phyloP scores from a whole-genome alignment of 2,329 filamentous ascomycete species.

The Curvularia hawaiiensis region DNA sequence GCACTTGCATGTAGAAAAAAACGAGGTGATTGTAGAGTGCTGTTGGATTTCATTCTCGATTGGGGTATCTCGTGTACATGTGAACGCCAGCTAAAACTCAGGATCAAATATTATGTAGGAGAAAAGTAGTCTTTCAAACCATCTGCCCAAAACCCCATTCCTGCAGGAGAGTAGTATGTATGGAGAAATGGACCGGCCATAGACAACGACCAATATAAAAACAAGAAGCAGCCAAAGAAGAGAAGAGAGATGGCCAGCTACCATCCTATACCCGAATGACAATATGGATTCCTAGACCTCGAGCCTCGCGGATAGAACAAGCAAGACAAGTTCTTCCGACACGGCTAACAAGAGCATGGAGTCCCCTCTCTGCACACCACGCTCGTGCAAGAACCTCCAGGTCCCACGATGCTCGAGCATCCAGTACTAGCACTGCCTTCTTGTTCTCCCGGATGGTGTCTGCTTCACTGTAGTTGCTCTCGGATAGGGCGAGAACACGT shows the following conservation, averaged over 20 bases:
- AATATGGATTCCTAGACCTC: conserved; percentile 70
- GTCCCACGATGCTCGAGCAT: conserved; percentile 64
- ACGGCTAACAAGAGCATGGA: conserved; percentile 74
- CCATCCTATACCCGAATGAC: conserved; percentile 54
- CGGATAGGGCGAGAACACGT: conserved; percentile 21
- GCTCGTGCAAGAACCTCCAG: conserved; percentile 74
- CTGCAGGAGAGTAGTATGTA: neutral
- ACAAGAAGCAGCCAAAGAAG: neutral
- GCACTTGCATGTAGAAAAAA: neutral
- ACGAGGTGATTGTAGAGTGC: neutral
- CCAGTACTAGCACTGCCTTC: conserved; percentile 49
- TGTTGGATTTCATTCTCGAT: neutral
- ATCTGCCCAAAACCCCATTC: neutral
- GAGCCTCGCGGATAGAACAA: conserved; percentile 77
- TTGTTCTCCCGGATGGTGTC: conserved; percentile 23
- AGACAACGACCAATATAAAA: neutral
- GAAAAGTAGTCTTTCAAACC: neutral
- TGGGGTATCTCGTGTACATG: neutral
- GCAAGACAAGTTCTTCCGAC: conserved; percentile 71
- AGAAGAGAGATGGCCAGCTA: neutral
- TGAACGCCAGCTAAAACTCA: neutral
- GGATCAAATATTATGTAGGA: neutral
- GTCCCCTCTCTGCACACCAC: conserved; percentile 74
- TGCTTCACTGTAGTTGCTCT: conserved; percentile 18
- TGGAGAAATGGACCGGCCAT: neutral